phyloP scores from a whole-genome alignment of 2,329 filamentous ascomycete species.

The Phyllachora maydis region DNA sequence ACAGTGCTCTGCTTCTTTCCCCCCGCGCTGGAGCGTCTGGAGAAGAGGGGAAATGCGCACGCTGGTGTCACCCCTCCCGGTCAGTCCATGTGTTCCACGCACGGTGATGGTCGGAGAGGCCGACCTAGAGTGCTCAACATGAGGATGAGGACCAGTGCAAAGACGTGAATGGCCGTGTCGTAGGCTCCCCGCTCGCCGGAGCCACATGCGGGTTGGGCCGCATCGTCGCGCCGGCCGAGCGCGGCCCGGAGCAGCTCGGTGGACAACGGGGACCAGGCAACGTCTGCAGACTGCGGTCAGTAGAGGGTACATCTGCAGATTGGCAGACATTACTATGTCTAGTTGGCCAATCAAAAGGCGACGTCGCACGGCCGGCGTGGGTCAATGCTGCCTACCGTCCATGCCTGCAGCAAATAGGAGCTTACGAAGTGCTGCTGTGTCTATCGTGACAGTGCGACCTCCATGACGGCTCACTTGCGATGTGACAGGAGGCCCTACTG shows the following conservation, averaged over 20 bases:
- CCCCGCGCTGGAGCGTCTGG: constrained; percentile 30
- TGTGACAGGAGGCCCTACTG: too few relatives aligned
- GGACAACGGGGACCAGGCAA: constrained; percentile 25
- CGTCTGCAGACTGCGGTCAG: constrained; percentile 8
- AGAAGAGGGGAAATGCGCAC: constrained; percentile 46
- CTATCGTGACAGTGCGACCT: too few relatives aligned
- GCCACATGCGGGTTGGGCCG: constrained; percentile 26
- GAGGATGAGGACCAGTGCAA: constrained; percentile 46
- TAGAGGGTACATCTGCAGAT: constrained; percentile 1
- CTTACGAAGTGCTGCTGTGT: too few relatives aligned
- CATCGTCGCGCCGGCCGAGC: constrained; percentile 22
- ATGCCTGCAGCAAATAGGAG: too few relatives aligned
- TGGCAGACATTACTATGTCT: constrained; percentile 1
- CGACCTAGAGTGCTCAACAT: constrained; percentile 34
- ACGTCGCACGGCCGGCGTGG: too few relatives aligned
- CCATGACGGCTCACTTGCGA: too few relatives aligned
- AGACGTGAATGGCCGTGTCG: constrained; percentile 45
- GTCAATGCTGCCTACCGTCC: too few relatives aligned
- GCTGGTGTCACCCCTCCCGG: too few relatives aligned
- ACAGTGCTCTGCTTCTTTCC: constrained; percentile 36
- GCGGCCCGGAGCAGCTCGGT: constrained; percentile 30
- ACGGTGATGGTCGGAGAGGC: constrained; percentile 7
- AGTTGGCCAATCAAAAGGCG: too few relatives aligned
- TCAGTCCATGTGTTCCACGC: too few relatives aligned
- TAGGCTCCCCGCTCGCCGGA: constrained; percentile 32